Percentiles rank a stretch among this genome's conserved stretches.
Conservation (phyloP, 2,329 filamentous ascomycete genomes). For the Coleophoma eucalyptorum region DNA sequence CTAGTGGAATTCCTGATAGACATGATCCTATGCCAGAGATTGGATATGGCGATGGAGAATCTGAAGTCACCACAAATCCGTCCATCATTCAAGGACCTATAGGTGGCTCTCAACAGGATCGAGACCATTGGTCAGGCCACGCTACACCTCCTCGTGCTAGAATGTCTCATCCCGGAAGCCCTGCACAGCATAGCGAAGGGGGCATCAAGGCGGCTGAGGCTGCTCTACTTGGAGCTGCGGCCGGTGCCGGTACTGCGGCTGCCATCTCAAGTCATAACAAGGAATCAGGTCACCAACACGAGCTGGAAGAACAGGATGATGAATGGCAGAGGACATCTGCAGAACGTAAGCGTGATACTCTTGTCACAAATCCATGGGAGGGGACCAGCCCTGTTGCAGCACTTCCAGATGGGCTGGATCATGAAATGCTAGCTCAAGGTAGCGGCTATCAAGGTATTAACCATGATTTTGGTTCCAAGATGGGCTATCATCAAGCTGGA, state of each 20-base stretch:
- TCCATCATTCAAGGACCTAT: conserved; percentile 76
- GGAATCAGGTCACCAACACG: conserved; percentile 51
- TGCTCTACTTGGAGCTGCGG: conserved; percentile 40
- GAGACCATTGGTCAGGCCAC: conserved; percentile 51
- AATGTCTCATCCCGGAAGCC: conserved; percentile 6
- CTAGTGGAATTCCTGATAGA: conserved; percentile 66
- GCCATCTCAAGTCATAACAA: conserved; percentile 50
- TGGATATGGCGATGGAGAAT: conserved; percentile 57
- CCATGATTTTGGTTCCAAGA: conserved; percentile 33
- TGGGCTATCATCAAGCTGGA: conserved; percentile 28
- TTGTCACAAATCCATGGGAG: conserved; percentile 65
- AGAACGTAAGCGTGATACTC: conserved; percentile 61
- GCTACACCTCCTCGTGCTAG: conserved; percentile 40
- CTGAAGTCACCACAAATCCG: conserved; percentile 77
- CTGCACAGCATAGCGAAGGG: conserved; percentile 14
- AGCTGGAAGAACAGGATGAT: conserved; percentile 35
- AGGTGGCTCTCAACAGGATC: conserved; percentile 32
- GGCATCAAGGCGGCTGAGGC: conserved; percentile 28
- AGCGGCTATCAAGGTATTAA: conserved; percentile 30
- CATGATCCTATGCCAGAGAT: conserved; percentile 74
- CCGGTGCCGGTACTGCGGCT: conserved; percentile 49
- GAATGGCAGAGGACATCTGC: conserved; percentile 60
- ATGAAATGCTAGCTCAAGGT: conserved; percentile 39
- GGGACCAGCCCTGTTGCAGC: conserved; percentile 56
- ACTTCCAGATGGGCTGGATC: conserved; percentile 27